A percentile compares a stretch with the other conserved stretches of the same genome.
Evolutionary conservation across 129 eudicot genomes (phyloP).

Genomic region (Pulicaria dysenterica): DNA sequence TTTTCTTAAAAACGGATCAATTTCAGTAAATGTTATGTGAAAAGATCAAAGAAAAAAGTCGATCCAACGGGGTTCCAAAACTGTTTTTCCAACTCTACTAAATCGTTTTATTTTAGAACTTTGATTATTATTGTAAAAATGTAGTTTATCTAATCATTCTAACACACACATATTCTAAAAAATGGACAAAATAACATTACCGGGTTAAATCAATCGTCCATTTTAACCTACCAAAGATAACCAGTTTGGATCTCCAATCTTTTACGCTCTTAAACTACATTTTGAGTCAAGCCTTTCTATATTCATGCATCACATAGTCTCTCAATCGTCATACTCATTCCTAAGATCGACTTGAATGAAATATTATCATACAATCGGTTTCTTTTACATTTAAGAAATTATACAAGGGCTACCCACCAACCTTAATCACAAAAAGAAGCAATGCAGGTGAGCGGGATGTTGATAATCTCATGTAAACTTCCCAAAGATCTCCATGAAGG

Average conservation of each 20-base stretch:
- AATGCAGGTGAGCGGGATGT: conserved; percentile 54
- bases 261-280: not conserved
- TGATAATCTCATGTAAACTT: conserved; percentile 35
- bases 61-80: too few relatives aligned
- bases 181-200: too few relatives aligned
- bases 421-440: conserved; percentile 34
- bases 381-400: not conserved
- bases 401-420: conserved; percentile 27
- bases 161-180: too few relatives aligned
- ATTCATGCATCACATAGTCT: not conserved
- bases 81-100: too few relatives aligned
- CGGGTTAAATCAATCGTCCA: too few relatives aligned
- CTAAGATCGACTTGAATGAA: conserved; percentile 1
- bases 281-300: not conserved
- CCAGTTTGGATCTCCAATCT: conserved; percentile 7
- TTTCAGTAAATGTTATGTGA: too few relatives aligned
- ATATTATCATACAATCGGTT: not conserved
- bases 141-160: too few relatives aligned
- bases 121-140: too few relatives aligned
- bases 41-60: too few relatives aligned
- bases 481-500: conserved; percentile 15
- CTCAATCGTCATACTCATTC: not conserved
- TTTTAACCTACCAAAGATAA: too few relatives aligned
- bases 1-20: too few relatives aligned
- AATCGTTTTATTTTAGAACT: too few relatives aligned